Conservation (phyloP, 2,329 filamentous ascomycete genomes). For the Epichloe amarillans region DNA sequence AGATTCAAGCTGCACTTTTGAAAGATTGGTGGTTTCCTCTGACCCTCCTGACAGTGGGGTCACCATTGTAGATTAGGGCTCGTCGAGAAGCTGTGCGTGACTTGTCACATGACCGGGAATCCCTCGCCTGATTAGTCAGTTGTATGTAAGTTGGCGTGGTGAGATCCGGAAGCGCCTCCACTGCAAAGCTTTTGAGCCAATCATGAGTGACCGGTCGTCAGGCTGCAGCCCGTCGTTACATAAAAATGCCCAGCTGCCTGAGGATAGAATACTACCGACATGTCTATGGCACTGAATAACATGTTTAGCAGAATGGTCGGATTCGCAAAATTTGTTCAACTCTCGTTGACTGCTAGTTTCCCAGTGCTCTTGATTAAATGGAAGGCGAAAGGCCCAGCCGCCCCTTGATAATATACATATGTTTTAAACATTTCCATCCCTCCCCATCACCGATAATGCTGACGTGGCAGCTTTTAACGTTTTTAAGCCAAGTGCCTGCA, state of each 20-base stretch:
- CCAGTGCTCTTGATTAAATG: slow-evolving; percentile 7
- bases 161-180: not conserved
- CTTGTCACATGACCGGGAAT: slow-evolving; percentile 12
- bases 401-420: slow-evolving; percentile 5
- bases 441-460: not conserved
- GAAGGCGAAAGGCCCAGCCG: not conserved
- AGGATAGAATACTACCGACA: too few species aligned
- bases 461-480: not conserved
- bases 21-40: slow-evolving; percentile 18
- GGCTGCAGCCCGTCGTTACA: not conserved
- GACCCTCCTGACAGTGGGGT: slow-evolving; percentile 9
- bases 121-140: not conserved
- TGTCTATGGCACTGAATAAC: not conserved
- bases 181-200: not conserved
- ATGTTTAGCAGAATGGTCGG: not conserved
- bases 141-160: not conserved
- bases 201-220: not conserved
- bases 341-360: slow-evolving; percentile 5
- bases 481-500: not conserved
- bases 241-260: too few species aligned
- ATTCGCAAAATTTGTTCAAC: not conserved
- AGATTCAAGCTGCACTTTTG: slow-evolving; percentile 6
- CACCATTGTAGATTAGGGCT: slow-evolving; percentile 18
- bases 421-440: not conserved
- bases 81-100: slow-evolving; percentile 6